Conservation (phyloP, 257 asterid species). For the Gentiana dahurica region DNA sequence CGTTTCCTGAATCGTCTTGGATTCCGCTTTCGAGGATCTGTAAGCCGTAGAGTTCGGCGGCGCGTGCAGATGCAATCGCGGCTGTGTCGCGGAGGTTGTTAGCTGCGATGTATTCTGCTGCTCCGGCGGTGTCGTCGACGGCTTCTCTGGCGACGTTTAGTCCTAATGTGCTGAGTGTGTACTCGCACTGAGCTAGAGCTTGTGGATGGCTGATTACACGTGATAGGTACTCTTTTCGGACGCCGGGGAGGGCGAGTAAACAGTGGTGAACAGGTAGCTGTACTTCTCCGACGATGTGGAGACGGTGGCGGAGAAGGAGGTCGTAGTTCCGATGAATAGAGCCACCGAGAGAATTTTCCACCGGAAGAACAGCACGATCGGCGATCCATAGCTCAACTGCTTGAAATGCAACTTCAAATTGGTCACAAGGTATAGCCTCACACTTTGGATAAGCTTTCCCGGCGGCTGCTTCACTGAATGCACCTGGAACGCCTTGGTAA, state of each 20-base stretch:
- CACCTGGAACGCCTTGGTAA: conserved; percentile 90
- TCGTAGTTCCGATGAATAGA: conserved; percentile 91
- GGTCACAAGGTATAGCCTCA: conserved; percentile 87
- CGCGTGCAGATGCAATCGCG: conserved; percentile 81
- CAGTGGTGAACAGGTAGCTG: conserved; percentile 91
- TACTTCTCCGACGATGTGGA: conserved; percentile 92
- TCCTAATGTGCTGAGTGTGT: conserved; percentile 58
- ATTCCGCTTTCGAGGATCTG: conserved; percentile 56
- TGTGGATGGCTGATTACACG: conserved; percentile 92
- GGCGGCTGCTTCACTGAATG: conserved; percentile 88
- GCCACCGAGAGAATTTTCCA: conserved; percentile 87
- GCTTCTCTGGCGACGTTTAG: conserved; percentile 61
- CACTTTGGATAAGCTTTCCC: conserved; percentile 75
- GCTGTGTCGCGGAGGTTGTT: conserved; percentile 67
- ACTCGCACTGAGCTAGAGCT: conserved; percentile 80
- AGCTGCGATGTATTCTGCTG: conserved; percentile 63
- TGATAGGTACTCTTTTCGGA: conserved; percentile 36
- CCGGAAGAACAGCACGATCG: conserved; percentile 81
- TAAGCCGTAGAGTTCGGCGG: conserved; percentile 74
- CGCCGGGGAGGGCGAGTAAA: conserved; percentile 75
- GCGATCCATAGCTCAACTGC: conserved; percentile 93
- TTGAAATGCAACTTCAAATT: conserved; percentile 80
- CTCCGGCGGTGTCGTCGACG: conserved; percentile 82
- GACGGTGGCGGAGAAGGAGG: conserved; percentile 92
- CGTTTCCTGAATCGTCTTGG: conserved; percentile 75